Base-by-base conservation (phyloP, 1,284 basidiomycete genomes). In the Peniophora sp. region DNA sequence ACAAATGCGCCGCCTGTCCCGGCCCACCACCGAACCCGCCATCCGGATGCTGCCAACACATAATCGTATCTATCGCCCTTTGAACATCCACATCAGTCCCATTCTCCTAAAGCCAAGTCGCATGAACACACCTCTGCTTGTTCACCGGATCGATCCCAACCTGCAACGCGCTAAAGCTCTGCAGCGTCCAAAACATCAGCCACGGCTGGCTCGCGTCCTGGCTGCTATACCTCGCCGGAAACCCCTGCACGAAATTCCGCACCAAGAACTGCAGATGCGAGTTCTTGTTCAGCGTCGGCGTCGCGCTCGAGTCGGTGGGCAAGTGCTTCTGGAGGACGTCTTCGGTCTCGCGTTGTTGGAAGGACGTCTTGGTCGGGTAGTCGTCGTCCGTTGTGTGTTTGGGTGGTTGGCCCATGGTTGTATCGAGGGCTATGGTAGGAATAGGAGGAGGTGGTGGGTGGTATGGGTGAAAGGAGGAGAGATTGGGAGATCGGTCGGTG, bases 21-120 rank as follows among this genome's bases (percentile, higher is more conserved):
- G 93, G 89, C 0, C 96, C 95, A 34, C 95, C 96, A 9, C 85
- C 83, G 63, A 98, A 98, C 1, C 96, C 96, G 1, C 94, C 95
- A 2, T 80, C 70, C 0, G 86, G 82, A 59, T 91, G 85, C 60
- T 93, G 87, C 68, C 83, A 87, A 3, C 79, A 69, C 59, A 92
- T 67, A 17, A 96, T 71, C 39, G 88, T 96, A 48, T 87, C 74
- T 57, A 91, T 82, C n/a, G 79, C 76, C 48, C 88, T 89, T 51
- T 23, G 20, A 15, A 20, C 37, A 41, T 20, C n/a, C n/a, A 20
- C n/a, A 15, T 23, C 35, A 27, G n/a, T 18, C 42, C 17, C 2
- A n/a, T 24, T n/a, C 12, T n/a, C 24, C 15, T 12, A 41, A 22
- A 5, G 23, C 15, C 45, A 14, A n/a, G 43, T 11, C 47, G n/a